Conservation (phyloP, 2,329 filamentous ascomycete genomes). For the Elsinoe ampelina region DNA sequence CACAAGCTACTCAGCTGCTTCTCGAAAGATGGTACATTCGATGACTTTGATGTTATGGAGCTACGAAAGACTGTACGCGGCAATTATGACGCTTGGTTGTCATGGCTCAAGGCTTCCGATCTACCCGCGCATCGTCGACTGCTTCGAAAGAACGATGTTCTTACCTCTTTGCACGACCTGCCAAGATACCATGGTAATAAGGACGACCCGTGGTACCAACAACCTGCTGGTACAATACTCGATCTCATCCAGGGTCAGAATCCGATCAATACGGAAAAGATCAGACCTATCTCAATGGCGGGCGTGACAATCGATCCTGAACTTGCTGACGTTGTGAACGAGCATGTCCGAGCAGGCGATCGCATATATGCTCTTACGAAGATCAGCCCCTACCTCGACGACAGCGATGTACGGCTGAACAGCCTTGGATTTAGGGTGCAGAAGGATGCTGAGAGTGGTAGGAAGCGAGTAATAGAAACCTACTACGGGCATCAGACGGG, state of each 20-base stretch:
- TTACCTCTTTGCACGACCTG: not conserved
- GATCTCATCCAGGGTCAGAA: conserved; percentile 5
- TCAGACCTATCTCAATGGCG: conserved; percentile 8
- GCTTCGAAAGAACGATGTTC: not conserved
- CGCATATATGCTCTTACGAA: conserved; percentile 12
- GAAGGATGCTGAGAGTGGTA: not conserved
- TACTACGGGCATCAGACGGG: conserved; percentile 16
- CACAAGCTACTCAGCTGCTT: conserved; percentile 8
- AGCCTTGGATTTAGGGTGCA: conserved; percentile 14
- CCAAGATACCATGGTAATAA: conserved; percentile 12
- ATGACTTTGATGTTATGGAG: conserved; percentile 8
- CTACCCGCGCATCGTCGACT: conserved; percentile 1
- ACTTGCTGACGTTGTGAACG: conserved; percentile 12
- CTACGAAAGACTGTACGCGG: conserved; percentile 12
- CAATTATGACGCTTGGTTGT: conserved; percentile 11
- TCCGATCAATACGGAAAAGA: conserved; percentile 3
- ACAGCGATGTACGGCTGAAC: conserved; percentile 11
- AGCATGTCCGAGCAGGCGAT: conserved; percentile 13
- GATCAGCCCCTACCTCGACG: not conserved
- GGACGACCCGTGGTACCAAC: conserved; percentile 15
- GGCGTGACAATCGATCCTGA: conserved; percentile 12
- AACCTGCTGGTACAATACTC: conserved; percentile 12
- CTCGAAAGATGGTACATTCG: conserved; percentile 11
- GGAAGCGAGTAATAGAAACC: conserved; percentile 11
- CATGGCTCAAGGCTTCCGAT: conserved; percentile 5